Conservation (phyloP, 2,329 filamentous ascomycete genomes). For the Phoma sp. region DNA sequence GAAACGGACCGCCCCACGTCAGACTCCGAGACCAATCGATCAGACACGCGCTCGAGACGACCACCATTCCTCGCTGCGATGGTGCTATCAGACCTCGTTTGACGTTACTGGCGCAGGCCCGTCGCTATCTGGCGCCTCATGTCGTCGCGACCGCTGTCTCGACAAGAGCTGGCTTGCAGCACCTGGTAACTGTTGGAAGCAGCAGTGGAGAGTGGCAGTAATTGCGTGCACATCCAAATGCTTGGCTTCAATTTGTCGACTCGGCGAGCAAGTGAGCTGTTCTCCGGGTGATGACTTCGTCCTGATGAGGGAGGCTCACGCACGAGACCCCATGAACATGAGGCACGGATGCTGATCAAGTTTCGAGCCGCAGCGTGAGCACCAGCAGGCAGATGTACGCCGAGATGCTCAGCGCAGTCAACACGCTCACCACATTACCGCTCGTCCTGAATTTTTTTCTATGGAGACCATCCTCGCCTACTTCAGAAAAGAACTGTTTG, state of each 20-base stretch:
- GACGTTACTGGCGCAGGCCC: neutral
- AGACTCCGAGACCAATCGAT: constrained; percentile 28
- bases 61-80: neutral
- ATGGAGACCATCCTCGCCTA: constrained; percentile 66
- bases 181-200: neutral
- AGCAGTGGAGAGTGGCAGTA: neutral
- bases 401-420: constrained; percentile 68
- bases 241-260: constrained; percentile 3
- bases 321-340: constrained; percentile 7
- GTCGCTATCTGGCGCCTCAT: neutral
- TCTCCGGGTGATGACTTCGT: neutral
- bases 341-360: constrained; percentile 27
- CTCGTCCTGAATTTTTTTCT: constrained; percentile 70
- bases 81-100: constrained; percentile 1
- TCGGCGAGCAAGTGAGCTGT: constrained; percentile 8
- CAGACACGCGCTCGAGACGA: constrained; percentile 26
- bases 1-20: constrained; percentile 19
- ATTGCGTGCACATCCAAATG: neutral
- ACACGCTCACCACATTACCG: constrained; percentile 69
- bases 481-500: constrained; percentile 82
- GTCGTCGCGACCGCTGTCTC: constrained; percentile 1
- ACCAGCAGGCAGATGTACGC: constrained; percentile 68
- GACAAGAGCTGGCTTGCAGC: constrained; percentile 2
- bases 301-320: neutral
- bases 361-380: constrained; percentile 61